These are phyloP conservation scores for Didymella arachidicola DNA, from an alignment of 2,329 filamentous ascomycete species.

Conservation along the genomic window DNA sequence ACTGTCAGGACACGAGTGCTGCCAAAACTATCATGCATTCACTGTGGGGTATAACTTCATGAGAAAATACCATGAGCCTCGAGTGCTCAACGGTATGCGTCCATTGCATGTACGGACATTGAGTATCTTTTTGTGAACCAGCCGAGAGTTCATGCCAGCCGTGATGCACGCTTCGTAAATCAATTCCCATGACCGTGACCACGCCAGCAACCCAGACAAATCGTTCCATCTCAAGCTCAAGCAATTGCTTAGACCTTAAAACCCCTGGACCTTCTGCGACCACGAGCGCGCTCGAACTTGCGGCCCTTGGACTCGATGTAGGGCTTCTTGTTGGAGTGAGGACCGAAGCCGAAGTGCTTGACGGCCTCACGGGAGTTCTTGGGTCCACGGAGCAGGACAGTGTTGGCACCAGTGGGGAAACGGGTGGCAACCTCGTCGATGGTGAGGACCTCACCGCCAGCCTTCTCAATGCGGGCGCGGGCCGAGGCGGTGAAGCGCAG, in stretches of 20 bases:
- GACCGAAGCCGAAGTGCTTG: conserved; percentile 99
- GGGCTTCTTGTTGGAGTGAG: conserved; percentile 99
- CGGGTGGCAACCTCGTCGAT: conserved; percentile 97
- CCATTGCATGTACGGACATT: conserved; percentile 47
- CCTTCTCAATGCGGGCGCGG: conserved; percentile 89
- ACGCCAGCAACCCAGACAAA: conserved; percentile 51
- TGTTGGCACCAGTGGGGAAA: conserved; percentile 95
- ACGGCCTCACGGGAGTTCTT: conserved; percentile 98
- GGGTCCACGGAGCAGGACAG: conserved; percentile 93
- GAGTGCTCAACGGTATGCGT: conserved; percentile 44
- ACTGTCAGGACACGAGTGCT: not conserved
- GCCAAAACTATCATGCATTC: conserved; percentile 15
- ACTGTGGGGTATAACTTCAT: conserved; percentile 29
- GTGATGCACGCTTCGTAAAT: conserved; percentile 49
- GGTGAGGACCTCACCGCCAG: conserved; percentile 93
- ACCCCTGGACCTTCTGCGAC: conserved; percentile 95
- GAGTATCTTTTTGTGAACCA: conserved; percentile 50
- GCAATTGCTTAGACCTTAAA: conserved; percentile 92
- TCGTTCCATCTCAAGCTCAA: conserved; percentile 35
- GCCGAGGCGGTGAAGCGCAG: conserved; percentile 97
- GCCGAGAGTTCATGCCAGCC: conserved; percentile 45
- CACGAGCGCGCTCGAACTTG: conserved; percentile 99
- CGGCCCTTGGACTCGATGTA: conserved; percentile 98
- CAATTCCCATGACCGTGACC: conserved; percentile 48
- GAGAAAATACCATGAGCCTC: conserved; percentile 44